Evolutionary conservation across 257 asterid genomes (phyloP).

Genomic region (Solanum clarkiae): DNA sequence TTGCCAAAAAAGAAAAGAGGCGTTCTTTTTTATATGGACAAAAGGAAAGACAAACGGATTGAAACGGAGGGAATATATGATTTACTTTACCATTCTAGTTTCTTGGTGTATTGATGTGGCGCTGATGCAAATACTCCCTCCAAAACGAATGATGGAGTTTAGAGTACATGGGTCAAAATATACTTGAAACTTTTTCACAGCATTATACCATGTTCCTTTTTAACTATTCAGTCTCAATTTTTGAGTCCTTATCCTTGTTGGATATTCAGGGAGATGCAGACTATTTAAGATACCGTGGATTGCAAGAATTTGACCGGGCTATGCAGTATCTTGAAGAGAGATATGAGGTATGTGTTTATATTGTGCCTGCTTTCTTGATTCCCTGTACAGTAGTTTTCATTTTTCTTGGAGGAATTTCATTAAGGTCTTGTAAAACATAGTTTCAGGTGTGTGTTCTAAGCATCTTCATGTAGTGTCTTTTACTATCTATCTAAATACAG

Average conservation of each 20-base stretch:
- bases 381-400: neutral
- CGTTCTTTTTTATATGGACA: neutral
- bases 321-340: constrained; percentile 92
- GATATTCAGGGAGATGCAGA: constrained; percentile 76
- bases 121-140: neutral
- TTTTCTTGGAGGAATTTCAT: neutral
- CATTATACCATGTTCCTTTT: neutral
- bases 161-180: neutral
- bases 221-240: neutral
- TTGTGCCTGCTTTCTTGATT: neutral
- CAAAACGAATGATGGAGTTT: neutral
- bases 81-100: neutral
- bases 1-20: neutral
- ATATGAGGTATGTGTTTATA: constrained; percentile 51
- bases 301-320: constrained; percentile 95
- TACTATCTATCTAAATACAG: neutral
- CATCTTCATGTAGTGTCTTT: neutral
- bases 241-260: constrained; percentile 5
- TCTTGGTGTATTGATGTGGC: neutral
- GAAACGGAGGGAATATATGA: neutral
- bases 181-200: neutral
- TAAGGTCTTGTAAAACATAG: neutral
- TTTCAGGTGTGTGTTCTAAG: neutral
- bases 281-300: constrained; percentile 59
- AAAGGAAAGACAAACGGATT: neutral